Evolutionary conservation across 2,329 filamentous ascomycete species (phyloP), one percentile per base, ranked within the genome.

Genomic region (Lomentospora prolificans): DNA sequence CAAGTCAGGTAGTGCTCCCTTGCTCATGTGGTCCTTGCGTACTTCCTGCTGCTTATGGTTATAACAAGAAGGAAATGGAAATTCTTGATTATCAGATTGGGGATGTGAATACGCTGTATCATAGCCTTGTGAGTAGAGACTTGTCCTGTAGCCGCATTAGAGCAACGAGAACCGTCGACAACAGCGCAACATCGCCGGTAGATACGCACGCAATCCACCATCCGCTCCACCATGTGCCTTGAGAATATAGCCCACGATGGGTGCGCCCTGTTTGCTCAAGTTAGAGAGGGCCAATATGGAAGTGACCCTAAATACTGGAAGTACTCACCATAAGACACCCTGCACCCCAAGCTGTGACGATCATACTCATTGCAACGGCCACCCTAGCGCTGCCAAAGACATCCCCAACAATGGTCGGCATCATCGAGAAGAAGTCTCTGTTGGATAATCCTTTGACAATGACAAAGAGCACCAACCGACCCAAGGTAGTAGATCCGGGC

Each of bases 351-450:
- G 78, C 77, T 0, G 77, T 82, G 2, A 82, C 74, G 36, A 81
- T 73, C 79, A 85, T 84, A 3, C 79, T 75, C 75, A 85, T 81
- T 0, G 78, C 80, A 19, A 81, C 75, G 3, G 75, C 70, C 36
- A 81, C 73, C 3, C 77, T 70, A 1, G 72, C 73, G 3, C 73
- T 78, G 1, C 80, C 81, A 66, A 83, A 84, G 0, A 81, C 74
- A 59, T 76, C 81, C 0, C 78, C 76, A 0, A 85, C 77, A 2
- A 81, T 81, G 0, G 82, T 84, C 0, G 82, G 82, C 72, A 85
- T 82, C 0, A 78, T 78, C 1, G 78, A 76, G 62, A 86, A 85
- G 69, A 85, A 85, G 0, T 77, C 80, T 0, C 82, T 82, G 60
- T 84, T 85, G 4, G 77, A 74, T 36, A 75, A 67, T 0, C 82